A percentile compares a stretch with the other conserved stretches of the same genome.
phyloP scores from a whole-genome alignment of 2,329 filamentous ascomycete species.

The Ophiostoma australiae region DNA sequence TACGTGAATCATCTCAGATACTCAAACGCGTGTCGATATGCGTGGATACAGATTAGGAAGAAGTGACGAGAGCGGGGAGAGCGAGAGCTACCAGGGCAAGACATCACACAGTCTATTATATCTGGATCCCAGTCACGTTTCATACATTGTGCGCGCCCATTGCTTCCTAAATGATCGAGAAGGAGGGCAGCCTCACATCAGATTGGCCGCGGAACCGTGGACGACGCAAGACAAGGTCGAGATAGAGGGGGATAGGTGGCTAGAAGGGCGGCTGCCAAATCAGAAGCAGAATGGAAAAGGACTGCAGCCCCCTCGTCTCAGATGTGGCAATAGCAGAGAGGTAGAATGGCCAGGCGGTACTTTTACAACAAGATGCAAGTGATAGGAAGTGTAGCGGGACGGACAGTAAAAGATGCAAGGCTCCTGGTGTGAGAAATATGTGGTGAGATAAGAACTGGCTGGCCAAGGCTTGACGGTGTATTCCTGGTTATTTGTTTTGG shows the following conservation, averaged over 20 bases:
- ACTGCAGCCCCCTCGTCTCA: not conserved
- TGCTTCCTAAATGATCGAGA: conserved; percentile 6
- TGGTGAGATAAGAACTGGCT: no score
- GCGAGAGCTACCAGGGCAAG: not conserved
- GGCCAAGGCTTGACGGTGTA: not conserved
- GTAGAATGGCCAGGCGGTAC: not conserved
- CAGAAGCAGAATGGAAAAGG: not conserved
- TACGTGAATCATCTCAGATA: not conserved
- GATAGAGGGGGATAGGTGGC: not conserved
- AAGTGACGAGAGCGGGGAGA: not conserved
- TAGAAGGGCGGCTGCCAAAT: not conserved
- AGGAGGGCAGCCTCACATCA: not conserved
- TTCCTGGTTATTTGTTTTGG: no score
- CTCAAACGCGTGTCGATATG: not conserved
- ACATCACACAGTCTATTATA: not conserved
- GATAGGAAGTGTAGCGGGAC: not conserved
- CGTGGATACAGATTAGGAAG: not conserved
- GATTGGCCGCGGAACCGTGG: not conserved
- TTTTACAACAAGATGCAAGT: not conserved
- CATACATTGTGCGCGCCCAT: not conserved
- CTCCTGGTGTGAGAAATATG: not conserved
- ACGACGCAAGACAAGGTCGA: not conserved
- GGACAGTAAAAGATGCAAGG: not conserved
- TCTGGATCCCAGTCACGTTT: not conserved
- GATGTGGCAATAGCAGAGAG: not conserved